Conservation (phyloP, 306 rosid species). For the Ormosia emarginata region DNA sequence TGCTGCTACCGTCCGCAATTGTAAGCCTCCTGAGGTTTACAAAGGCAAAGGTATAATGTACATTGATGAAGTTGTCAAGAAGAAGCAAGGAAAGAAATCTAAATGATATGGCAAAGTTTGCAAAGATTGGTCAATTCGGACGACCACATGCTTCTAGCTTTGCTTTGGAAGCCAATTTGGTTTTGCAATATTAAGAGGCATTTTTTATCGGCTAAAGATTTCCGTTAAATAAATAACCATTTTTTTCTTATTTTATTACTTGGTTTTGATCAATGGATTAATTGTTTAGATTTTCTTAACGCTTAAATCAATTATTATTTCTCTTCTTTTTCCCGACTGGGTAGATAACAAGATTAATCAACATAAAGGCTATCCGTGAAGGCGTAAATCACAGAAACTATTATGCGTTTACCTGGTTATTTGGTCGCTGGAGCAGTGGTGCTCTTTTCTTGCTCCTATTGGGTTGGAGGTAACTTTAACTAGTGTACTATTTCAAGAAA, state of each 20-base stretch:
- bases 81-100: conserved; percentile 88
- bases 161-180: background rate
- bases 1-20: conserved; percentile 73
- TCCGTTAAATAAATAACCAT: background rate
- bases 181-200: background rate
- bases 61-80: conserved; percentile 69
- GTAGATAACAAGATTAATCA: background rate
- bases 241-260: background rate
- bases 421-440: background rate
- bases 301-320: background rate
- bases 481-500: background rate
- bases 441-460: background rate
- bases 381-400: background rate
- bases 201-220: background rate
- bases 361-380: background rate
- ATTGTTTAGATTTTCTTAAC: background rate
- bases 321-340: background rate
- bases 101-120: conserved; percentile 34
- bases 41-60: conserved; percentile 96
- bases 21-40: conserved; percentile 90
- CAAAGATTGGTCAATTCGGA: background rate
- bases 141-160: background rate
- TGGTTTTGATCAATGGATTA: background rate
- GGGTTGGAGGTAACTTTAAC: background rate
- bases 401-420: background rate